phyloP scores from a whole-genome alignment of 139 green algal species.

The Volvox reticuliferus region DNA sequence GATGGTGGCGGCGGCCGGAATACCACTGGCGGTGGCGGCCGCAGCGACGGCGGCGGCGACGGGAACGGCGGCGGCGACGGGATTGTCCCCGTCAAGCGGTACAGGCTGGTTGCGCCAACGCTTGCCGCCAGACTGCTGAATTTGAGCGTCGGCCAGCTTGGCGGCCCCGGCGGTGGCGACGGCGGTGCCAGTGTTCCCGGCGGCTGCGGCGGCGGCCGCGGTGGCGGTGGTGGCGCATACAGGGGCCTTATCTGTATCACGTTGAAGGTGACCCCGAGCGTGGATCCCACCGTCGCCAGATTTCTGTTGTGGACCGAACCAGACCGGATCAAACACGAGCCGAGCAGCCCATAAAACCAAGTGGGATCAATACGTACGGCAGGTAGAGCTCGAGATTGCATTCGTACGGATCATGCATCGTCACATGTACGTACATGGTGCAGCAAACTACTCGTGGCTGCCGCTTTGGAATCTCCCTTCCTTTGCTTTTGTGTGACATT shows the following conservation, averaged over 20 bases:
- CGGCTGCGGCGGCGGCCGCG: neutral
- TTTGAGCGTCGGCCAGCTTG: neutral
- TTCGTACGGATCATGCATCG: too few species aligned
- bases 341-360: too few species aligned
- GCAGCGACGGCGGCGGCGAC: neutral
- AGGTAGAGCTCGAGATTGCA: too few species aligned
- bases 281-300: neutral
- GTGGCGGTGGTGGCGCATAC: neutral
- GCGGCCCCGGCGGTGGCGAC: slow-evolving; percentile 3
- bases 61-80: neutral
- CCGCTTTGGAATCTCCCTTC: too few species aligned
- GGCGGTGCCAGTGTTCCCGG: neutral
- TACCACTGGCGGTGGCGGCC: neutral
- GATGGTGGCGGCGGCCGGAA: neutral
- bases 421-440: too few species aligned
- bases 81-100: neutral
- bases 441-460: too few species aligned
- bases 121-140: neutral
- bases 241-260: neutral
- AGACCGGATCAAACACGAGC: too few species aligned
- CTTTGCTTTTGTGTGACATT: too few species aligned
- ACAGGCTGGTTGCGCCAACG: neutral
- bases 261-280: neutral
- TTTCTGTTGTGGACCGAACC: too few species aligned
- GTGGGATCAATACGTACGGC: too few species aligned